These are phyloP conservation scores for Salvia sclarea DNA, from an alignment of 305 asterid species.

Conservation along the genomic window DNA sequence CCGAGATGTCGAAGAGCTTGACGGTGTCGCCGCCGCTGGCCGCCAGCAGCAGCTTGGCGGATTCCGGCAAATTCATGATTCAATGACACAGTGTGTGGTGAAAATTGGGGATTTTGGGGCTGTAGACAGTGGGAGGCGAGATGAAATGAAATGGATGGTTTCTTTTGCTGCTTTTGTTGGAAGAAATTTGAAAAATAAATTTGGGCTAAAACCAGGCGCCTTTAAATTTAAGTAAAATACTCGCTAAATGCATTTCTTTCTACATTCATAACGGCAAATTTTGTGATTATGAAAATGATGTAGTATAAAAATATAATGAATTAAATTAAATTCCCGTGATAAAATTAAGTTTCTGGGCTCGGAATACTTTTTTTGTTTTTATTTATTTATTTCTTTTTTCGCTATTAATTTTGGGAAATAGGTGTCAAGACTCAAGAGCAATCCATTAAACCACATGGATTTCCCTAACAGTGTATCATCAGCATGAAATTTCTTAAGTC, in stretches of 20 bases:
- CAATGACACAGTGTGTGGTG: constrained; percentile 19
- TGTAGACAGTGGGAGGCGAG: constrained; percentile 23
- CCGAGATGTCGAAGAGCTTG: constrained; percentile 85
- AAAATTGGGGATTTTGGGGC: constrained; percentile 27
- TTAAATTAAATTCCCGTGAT: no score
- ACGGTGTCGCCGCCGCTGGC: constrained; percentile 95
- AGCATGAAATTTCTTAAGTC: no score
- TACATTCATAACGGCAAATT: neutral
- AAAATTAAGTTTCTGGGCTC: no score
- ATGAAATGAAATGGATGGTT: constrained; percentile 27
- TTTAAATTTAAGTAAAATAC: constrained; percentile 3
- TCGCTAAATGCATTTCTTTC: neutral
- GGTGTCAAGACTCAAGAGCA: no score
- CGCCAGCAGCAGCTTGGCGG: constrained; percentile 61
- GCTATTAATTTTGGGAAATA: no score
- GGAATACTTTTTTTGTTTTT: no score
- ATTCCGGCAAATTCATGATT: constrained; percentile 50
- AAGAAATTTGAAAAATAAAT: constrained; percentile 40
- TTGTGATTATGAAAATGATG: no score
- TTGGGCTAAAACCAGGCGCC: constrained; percentile 39
- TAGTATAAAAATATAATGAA: no score
- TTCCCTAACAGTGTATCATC: no score
- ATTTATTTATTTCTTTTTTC: no score
- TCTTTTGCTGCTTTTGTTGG: constrained; percentile 28
- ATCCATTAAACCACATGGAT: no score